Base-by-base conservation (phyloP, 768 basidiomycete genomes). In the Hericium alpestre region DNA sequence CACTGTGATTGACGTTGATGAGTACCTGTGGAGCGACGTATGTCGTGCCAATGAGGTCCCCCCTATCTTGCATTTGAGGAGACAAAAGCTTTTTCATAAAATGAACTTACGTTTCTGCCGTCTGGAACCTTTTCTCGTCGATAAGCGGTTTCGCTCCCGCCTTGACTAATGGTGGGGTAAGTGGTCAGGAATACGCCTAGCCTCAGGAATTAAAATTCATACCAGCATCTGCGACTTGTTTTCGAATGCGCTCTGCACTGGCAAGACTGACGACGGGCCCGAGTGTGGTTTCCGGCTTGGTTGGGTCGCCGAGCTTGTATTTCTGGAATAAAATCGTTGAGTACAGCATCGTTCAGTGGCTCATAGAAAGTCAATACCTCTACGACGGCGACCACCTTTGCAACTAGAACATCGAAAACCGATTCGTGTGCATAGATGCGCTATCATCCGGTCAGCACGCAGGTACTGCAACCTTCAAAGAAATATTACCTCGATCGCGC, bases 261-360 rank as follows among this genome's bases (percentile, higher is more conserved):
- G 87, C 86, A 7, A 93, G 69, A 59, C 88, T 93, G 62, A 98
- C 84, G 11, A 99, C 96, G 1, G 96, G 96, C 0, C 96, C 96
- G 13, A 99, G 78, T 47, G 85, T 92, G 0, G 86, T 90, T 12
- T 81, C 78, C 10, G 77, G 69, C 38, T 78, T 69, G 0, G 84
- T 87, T 0, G 96, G 95, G 65, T 97, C 91, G 2, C 90, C 93
- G 13, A 99, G 82, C 59, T 80, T 83, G 71, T 93, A 96, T 58
- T 71, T 74, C 90, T 92, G 63, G 7, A 32, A 27, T 10, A 41
- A 25, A 7, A 32, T 32, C 9, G 32, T 10, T 32, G 51, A 25
- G 20, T 38, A 18, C 47, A 40, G 52, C 32, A 2, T 32, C 13
- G 40, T 37, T 11, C 50, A 22, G 7, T 27, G 15, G 38, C 47